These are phyloP conservation scores for Boletus smithii DNA, from an alignment of 1,284 basidiomycete species.

Conservation along the genomic window DNA sequence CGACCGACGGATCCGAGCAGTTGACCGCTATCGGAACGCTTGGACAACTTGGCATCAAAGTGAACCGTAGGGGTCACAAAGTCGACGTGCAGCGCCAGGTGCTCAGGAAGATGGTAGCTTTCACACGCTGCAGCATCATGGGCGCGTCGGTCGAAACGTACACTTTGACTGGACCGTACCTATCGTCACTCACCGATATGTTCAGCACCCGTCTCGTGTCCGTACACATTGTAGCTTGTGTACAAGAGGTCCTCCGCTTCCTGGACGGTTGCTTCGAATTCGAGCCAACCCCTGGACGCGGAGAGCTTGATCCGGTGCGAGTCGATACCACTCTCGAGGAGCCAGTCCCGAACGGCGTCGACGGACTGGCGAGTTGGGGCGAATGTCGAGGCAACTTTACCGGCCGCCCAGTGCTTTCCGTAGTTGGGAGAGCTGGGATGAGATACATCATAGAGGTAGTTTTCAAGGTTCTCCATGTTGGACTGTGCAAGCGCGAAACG, in stretches of 20 bases:
- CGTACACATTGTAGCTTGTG: slow-evolving; percentile 44
- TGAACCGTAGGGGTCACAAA: slow-evolving; percentile 47
- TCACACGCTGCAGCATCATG: slow-evolving; percentile 42
- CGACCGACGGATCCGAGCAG: slow-evolving; percentile 25
- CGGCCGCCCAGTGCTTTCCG: slow-evolving; percentile 46
- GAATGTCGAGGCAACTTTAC: slow-evolving; percentile 40
- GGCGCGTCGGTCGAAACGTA: neutral
- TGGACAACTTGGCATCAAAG: slow-evolving; percentile 34
- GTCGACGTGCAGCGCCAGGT: slow-evolving; percentile 43
- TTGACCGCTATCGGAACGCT: slow-evolving; percentile 5
- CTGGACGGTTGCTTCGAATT: slow-evolving; percentile 38
- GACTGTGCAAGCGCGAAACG: slow-evolving; percentile 43
- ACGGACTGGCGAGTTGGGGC: slow-evolving; percentile 39
- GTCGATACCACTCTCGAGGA: slow-evolving; percentile 37
- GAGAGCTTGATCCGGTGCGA: slow-evolving; percentile 34
- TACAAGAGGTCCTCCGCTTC: slow-evolving; percentile 45
- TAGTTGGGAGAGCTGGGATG: slow-evolving; percentile 44
- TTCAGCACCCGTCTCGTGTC: slow-evolving; percentile 35
- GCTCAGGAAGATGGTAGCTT: slow-evolving; percentile 42
- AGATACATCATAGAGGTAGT: slow-evolving; percentile 42
- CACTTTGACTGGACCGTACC: neutral
- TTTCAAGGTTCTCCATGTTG: slow-evolving; percentile 40
- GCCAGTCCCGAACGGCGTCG: slow-evolving; percentile 39
- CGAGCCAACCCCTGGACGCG: slow-evolving; percentile 41
- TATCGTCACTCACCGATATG: slow-evolving; percentile 27